Conservation (phyloP, 2,329 filamentous ascomycete genomes). For the Phialophora expanda region DNA sequence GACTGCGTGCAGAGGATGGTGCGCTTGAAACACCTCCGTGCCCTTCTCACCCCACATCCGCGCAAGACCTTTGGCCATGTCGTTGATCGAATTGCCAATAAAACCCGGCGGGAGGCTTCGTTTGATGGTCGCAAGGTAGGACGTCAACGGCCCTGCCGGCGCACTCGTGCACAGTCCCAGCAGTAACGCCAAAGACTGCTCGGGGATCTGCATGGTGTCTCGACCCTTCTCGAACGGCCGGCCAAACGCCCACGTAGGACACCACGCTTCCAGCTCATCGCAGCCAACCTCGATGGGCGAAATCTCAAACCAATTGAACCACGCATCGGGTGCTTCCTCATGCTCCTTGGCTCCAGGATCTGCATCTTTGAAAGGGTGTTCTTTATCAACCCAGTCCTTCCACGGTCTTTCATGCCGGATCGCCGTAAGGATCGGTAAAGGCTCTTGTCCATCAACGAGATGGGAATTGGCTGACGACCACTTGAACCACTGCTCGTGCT, state of each 20-base stretch:
- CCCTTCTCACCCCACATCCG: constrained; percentile 27
- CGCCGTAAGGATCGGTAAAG: constrained; percentile 28
- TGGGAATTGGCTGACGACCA: constrained; percentile 24
- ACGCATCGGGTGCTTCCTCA: constrained; percentile 41
- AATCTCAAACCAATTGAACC: constrained; percentile 48
- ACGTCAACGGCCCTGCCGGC: constrained; percentile 32
- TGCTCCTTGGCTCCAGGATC: constrained; percentile 28
- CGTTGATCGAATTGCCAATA: constrained; percentile 26
- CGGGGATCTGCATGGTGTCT: constrained; percentile 35
- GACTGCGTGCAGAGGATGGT: constrained; percentile 31
- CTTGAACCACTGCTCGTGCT: constrained; percentile 27
- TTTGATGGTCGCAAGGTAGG: constrained; percentile 32
- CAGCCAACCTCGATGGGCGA: constrained; percentile 46
- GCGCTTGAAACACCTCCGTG: constrained; percentile 28
- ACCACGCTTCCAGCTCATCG: constrained; percentile 46
- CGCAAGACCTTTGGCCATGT: constrained; percentile 27
- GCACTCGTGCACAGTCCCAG: constrained; percentile 31
- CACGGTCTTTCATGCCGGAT: constrained; percentile 31
- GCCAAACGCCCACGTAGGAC: constrained; percentile 47
- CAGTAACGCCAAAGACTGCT: constrained; percentile 30
- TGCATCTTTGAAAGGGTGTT: constrained; percentile 27
- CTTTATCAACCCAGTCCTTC: constrained; percentile 31
- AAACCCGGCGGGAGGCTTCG: constrained; percentile 28
- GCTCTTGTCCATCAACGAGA: constrained; percentile 24
- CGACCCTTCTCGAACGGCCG: constrained; percentile 43